These are phyloP conservation scores for Paramarasmius palmivorus DNA, from an alignment of 1,284 basidiomycete genomes.

Conservation along the genomic window DNA sequence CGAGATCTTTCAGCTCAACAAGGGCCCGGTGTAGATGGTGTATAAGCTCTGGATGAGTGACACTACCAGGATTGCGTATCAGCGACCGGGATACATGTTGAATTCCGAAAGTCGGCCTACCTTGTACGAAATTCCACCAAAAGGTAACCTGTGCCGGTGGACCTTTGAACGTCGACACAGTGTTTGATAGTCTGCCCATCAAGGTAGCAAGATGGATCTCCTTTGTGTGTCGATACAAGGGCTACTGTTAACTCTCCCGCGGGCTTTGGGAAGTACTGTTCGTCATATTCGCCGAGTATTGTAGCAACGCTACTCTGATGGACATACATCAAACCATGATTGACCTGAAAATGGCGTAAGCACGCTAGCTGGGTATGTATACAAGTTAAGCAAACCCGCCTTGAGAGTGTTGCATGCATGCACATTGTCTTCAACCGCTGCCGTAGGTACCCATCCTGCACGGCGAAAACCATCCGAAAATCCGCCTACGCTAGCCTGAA, in stretches of 20 bases:
- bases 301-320: background rate
- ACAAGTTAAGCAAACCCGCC: background rate
- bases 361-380: no score
- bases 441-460: background rate
- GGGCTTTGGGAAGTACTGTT: background rate
- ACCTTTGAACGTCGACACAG: no score
- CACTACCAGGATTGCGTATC: no score
- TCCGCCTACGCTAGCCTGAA: background rate
- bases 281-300: background rate
- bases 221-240: background rate
- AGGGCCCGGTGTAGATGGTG: background rate
- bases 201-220: no score
- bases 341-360: background rate
- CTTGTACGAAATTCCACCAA: no score
- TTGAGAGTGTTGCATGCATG: constrained; percentile 2
- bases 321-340: background rate
- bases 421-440: background rate
- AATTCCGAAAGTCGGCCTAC: no score
- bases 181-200: no score
- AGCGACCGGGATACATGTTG: no score
- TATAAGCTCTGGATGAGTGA: background rate
- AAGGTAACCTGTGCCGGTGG: no score
- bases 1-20: background rate
- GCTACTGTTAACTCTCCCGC: background rate
- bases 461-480: background rate